Conservation (phyloP, 805 yeast genomes). For the Candida sonorensis region DNA sequence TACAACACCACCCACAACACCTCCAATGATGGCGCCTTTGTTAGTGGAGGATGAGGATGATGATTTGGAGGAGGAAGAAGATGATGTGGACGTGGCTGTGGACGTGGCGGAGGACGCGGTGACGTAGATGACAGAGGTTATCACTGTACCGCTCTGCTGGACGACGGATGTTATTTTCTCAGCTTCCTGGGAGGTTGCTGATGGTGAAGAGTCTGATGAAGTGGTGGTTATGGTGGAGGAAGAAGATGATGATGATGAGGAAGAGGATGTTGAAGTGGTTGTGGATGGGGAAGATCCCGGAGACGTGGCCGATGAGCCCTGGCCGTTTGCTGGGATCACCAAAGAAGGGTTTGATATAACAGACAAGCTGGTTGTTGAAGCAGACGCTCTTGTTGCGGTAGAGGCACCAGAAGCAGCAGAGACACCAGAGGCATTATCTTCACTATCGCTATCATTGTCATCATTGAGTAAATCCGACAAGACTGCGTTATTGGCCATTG, state of each 20-base stretch:
- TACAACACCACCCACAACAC: slow-evolving; percentile 29
- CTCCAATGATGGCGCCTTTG: slow-evolving; percentile 31
- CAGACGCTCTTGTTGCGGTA: too few species aligned
- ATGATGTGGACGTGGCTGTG: slow-evolving; percentile 12
- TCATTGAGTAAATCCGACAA: slow-evolving; percentile 16
- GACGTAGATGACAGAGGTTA: slow-evolving; percentile 22
- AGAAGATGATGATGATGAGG: slow-evolving; percentile 10
- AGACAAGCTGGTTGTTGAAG: too few species aligned
- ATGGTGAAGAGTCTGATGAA: slow-evolving; percentile 2
- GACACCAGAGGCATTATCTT: slow-evolving; percentile 3
- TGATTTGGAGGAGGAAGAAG: slow-evolving; percentile 18
- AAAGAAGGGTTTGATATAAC: too few species aligned
- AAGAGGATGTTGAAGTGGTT: slow-evolving; percentile 10
- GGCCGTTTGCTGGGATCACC: too few species aligned
- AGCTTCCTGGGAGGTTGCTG: slow-evolving; percentile 6
- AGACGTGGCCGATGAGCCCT: slow-evolving; percentile 6
- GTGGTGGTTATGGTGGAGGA: slow-evolving; percentile 3
- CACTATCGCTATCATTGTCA: too few species aligned
- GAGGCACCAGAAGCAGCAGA: slow-evolving; percentile 6
- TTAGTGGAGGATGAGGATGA: slow-evolving; percentile 13
- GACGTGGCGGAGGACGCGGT: slow-evolving; percentile 17
- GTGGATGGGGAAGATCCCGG: slow-evolving; percentile 11
- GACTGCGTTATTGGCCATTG: slow-evolving; percentile 30
- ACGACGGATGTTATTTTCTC: slow-evolving; percentile 12
- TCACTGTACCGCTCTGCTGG: slow-evolving; percentile 16